Evolutionary conservation across 2,329 filamentous ascomycete genomes (phyloP).

Genomic region (Botryotinia convoluta): DNA sequence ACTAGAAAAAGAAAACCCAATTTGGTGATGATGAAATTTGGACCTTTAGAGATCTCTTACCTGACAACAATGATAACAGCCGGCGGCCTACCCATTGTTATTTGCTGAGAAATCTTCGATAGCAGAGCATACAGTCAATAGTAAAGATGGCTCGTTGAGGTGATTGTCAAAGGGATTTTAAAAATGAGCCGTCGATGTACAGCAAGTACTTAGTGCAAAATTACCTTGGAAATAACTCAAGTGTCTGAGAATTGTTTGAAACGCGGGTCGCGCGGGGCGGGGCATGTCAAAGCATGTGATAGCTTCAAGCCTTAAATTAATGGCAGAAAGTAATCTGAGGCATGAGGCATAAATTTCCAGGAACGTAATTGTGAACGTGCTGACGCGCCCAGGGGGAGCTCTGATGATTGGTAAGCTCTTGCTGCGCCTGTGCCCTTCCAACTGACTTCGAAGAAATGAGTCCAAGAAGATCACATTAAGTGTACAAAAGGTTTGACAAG

Average conservation of each 20-base stretch:
- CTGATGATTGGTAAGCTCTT: slow-evolving; percentile 7
- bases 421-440: background rate
- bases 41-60: slow-evolving; percentile 37
- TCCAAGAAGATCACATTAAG: background rate
- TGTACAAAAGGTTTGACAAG: background rate
- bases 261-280: slow-evolving; percentile 6
- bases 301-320: background rate
- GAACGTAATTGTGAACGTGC: background rate
- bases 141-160: background rate
- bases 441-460: background rate
- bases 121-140: background rate
- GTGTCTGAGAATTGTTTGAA: background rate
- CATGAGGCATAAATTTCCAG: background rate
- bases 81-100: slow-evolving; percentile 47
- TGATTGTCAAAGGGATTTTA: background rate
- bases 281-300: background rate
- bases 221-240: background rate
- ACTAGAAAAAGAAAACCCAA: background rate
- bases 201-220: background rate
- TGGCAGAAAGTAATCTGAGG: background rate
- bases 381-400: background rate
- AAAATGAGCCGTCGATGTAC: background rate
- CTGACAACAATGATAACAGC: slow-evolving; percentile 52
- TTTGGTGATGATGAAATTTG: background rate
- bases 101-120: slow-evolving; percentile 6